Evolutionary conservation across 805 yeast genomes (phyloP), one percentile per base, ranked within the genome.

Genomic region (Cyberlindnera xylosilytica): DNA sequence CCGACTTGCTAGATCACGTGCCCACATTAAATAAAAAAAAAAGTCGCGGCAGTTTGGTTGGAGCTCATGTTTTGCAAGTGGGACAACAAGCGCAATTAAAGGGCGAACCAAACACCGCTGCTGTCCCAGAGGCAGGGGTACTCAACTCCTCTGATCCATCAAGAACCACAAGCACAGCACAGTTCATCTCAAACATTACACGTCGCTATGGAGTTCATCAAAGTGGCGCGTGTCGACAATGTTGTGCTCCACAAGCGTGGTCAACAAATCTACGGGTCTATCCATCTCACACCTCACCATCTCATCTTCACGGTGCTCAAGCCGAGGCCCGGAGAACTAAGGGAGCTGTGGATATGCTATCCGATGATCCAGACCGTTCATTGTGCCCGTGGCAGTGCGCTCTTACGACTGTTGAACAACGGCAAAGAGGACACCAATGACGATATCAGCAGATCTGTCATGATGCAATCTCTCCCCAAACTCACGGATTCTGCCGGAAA

Each of bases 291-390:
- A 2, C 77, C 87, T 6, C 90, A 85, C 58, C 93, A 86, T 63
- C 61, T 86, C 53, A 84, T 85, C 27, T 85, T 84, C 59, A 72
- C 78, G 1, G 57, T 55, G 18, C 37, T 35, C 18, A 49, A 47
- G 26, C 53, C 53, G 29, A 42, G 36, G 36, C 49, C 49, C 23
- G 44, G 47, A 1, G 50, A 45, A 23, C 33, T 50, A 18, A 68
- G 79, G 44, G 98, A 93, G 61, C 76, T 87, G 23, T 93, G 98
- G 99, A 74, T 88, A 23, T 84, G 95, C 45, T 91, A 88, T 62
- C 97, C 97, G 1, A 77, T 89, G 49, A 80, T 90, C 36, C 78
- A 83, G 1, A 75, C 49, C 9, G 53, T 45, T 4, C 15, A 42
- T 12, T 74, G 51, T 78, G 60, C 66, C 76, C 47, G 62, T 76